phyloP scores from a whole-genome alignment of 192 early-diverging fungal genomes.

The Backusella parvicylindrica region DNA sequence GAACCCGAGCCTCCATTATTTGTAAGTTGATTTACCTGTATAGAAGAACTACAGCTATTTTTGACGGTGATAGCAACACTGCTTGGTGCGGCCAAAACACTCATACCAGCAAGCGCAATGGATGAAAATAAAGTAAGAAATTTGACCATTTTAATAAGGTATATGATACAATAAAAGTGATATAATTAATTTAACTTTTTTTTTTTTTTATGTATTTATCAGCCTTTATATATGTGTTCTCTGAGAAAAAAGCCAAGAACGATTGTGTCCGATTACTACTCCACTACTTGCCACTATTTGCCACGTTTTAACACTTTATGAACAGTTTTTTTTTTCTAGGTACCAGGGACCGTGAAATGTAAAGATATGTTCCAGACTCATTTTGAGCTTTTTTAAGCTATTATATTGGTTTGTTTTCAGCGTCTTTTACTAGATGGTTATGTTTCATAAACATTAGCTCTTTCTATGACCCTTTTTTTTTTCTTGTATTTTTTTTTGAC shows the following conservation, averaged over 20 bases:
- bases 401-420: not conserved
- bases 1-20: not conserved
- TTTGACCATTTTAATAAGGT: not conserved
- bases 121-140: not conserved
- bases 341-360: not conserved
- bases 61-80: conserved; percentile 17
- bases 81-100: conserved; percentile 4
- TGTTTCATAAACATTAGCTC: not conserved
- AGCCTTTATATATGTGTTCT: conserved; percentile 2
- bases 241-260: not conserved
- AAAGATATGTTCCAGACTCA: not conserved
- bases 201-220: no score
- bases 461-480: not conserved
- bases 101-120: conserved; percentile 1
- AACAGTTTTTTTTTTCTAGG: not conserved
- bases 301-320: not conserved
- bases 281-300: not conserved
- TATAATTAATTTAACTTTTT: not conserved
- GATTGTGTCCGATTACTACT: not conserved
- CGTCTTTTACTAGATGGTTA: not conserved
- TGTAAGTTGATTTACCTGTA: conserved; percentile 17
- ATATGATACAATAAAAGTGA: not conserved
- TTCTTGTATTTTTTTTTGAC: not conserved
- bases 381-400: not conserved
- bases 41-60: conserved; percentile 13